These are phyloP conservation scores for Geum urbanum DNA, from an alignment of 306 rosid genomes.

Conservation along the genomic window DNA sequence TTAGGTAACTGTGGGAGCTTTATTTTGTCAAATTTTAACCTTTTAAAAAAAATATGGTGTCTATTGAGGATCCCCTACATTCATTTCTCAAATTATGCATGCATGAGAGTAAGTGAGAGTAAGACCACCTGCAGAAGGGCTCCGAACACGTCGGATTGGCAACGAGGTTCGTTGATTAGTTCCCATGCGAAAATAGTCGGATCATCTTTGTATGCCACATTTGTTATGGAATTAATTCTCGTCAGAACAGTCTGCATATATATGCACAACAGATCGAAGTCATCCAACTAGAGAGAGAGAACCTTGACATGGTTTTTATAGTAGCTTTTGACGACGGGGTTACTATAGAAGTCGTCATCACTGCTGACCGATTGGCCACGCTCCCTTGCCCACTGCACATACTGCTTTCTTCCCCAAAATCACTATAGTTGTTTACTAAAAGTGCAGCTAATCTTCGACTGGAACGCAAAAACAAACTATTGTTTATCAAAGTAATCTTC, in stretches of 20 bases:
- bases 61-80: too few species aligned
- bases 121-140: slow-evolving; percentile 17
- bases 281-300: neutral
- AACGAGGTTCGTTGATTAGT: slow-evolving; percentile 53
- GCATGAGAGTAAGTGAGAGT: too few species aligned
- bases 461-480: too few species aligned
- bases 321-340: slow-evolving; percentile 28
- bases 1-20: too few species aligned
- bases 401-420: slow-evolving; percentile 59
- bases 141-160: slow-evolving; percentile 45
- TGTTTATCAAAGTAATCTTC: too few species aligned
- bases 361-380: slow-evolving; percentile 17
- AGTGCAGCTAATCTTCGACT: too few species aligned
- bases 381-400: slow-evolving; percentile 50
- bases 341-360: slow-evolving; percentile 48
- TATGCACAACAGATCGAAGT: neutral
- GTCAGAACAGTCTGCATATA: slow-evolving; percentile 39
- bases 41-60: too few species aligned
- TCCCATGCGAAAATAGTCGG: slow-evolving; percentile 58
- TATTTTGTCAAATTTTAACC: too few species aligned
- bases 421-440: slow-evolving; percentile 42
- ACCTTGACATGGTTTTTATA: slow-evolving; percentile 49
- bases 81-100: neutral
- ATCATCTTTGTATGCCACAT: slow-evolving; percentile 41
- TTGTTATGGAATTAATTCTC: slow-evolving; percentile 44